These are phyloP conservation scores for Boletellus ananas DNA, from an alignment of 768 basidiomycete species.

Conservation along the genomic window DNA sequence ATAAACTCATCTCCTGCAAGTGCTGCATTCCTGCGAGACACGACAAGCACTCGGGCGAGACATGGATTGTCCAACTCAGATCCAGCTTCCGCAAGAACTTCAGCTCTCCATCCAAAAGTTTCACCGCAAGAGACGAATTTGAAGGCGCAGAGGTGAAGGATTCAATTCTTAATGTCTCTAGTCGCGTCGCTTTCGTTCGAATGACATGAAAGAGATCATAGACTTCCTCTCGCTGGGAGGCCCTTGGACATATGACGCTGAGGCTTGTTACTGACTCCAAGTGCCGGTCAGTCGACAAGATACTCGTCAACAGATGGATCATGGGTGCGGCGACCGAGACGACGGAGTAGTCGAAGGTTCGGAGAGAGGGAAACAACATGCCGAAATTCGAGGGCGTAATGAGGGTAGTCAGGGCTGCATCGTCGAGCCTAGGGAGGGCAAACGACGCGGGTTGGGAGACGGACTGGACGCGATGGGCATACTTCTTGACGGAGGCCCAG, in stretches of 20 bases:
- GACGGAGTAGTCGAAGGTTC: conserved; percentile 25
- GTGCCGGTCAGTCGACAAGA: conserved; percentile 18
- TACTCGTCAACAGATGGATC: conserved; percentile 14
- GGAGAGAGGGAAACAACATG: conserved; percentile 23
- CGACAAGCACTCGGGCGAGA: conserved; percentile 22
- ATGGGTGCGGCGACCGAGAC: conserved; percentile 21
- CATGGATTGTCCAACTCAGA: conserved; percentile 21
- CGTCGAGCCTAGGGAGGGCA: conserved; percentile 23
- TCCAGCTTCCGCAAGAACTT: conserved; percentile 21
- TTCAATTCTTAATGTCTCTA: conserved; percentile 20
- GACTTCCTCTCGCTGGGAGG: conserved; percentile 15
- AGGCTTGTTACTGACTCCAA: conserved; percentile 20
- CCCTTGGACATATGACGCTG: conserved; percentile 23
- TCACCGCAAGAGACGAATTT: conserved; percentile 13
- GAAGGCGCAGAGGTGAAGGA: conserved; percentile 18
- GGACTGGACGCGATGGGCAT: conserved; percentile 22
- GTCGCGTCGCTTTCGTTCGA: conserved; percentile 14
- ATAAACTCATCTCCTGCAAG: conserved; percentile 23
- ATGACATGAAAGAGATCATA: conserved; percentile 22
- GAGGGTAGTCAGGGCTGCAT: conserved; percentile 18
- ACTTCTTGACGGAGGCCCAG: conserved; percentile 22
- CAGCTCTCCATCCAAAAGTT: conserved; percentile 14
- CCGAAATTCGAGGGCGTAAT: conserved; percentile 21
- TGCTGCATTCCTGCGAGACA: conserved; percentile 20
- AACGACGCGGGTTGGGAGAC: conserved; percentile 25